phyloP scores from a whole-genome alignment of 768 basidiomycete genomes.

The Xerocomellus intermedius region DNA sequence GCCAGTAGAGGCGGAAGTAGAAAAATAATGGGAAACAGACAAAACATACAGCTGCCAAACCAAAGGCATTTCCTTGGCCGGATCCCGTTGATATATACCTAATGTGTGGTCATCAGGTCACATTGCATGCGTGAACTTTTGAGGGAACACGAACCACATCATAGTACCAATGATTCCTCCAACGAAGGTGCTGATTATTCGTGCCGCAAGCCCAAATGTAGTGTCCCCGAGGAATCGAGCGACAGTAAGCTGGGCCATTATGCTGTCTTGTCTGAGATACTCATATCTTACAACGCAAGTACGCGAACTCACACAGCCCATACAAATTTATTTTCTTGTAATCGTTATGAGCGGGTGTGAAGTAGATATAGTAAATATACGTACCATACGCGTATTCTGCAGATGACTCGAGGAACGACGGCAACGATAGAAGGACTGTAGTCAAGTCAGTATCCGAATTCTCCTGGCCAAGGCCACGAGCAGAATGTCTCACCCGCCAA shows the following conservation, averaged over 20 bases:
- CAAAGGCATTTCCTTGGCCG: slow-evolving; percentile 61
- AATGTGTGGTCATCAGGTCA: not conserved
- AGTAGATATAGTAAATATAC: slow-evolving; percentile 19
- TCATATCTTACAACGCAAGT: not conserved
- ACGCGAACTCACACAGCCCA: slow-evolving; percentile 63
- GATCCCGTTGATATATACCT: slow-evolving; percentile 73
- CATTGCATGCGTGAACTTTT: not conserved
- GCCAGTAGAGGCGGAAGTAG: slow-evolving; percentile 73
- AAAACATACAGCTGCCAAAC: slow-evolving; percentile 63
- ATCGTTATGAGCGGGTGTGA: slow-evolving; percentile 3
- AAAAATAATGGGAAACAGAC: slow-evolving; percentile 74
- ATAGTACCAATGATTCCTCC: slow-evolving; percentile 62
- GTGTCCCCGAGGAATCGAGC: slow-evolving; percentile 77
- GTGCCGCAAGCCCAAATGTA: slow-evolving; percentile 57
- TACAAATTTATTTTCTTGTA: slow-evolving; percentile 58
- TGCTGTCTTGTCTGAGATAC: slow-evolving; percentile 34
- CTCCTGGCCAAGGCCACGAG: not conserved
- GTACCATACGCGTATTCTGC: slow-evolving; percentile 58
- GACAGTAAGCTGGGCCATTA: slow-evolving; percentile 74
- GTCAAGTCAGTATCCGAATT: not conserved
- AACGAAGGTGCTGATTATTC: slow-evolving; percentile 62
- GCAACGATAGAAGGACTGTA: slow-evolving; percentile 56
- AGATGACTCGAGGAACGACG: slow-evolving; percentile 53
- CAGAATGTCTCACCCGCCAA: slow-evolving; percentile 47
- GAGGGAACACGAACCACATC: slow-evolving; percentile 54